Percentiles rank a stretch among this genome's conserved stretches.
Evolutionary conservation across 345 rosid species (phyloP).

Genomic region (Carallia brachiata): DNA sequence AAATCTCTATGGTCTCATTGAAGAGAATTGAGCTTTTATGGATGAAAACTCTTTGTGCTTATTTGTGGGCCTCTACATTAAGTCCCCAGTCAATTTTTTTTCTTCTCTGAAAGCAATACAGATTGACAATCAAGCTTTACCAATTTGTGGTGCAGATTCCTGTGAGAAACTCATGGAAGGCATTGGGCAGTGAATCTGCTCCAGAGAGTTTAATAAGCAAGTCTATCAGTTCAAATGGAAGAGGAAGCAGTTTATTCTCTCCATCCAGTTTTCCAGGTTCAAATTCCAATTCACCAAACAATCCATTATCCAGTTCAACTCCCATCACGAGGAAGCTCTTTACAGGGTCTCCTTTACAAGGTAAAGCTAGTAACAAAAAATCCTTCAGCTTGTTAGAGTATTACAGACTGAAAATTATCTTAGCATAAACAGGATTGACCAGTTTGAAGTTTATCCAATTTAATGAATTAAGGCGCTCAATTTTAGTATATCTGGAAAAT

Average conservation of each 20-base stretch:
- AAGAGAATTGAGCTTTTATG: not conserved
- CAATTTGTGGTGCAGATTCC: constrained; percentile 37
- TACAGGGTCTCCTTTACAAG: constrained; percentile 42
- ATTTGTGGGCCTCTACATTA: too few species aligned
- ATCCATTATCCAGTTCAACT: constrained; percentile 34
- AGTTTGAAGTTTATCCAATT: not conserved
- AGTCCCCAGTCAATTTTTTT: too few species aligned
- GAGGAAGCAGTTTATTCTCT: constrained; percentile 43
- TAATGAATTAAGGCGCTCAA: not conserved
- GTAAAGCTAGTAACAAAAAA: constrained; percentile 34
- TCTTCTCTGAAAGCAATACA: too few species aligned
- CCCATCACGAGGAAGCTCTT: constrained; percentile 49
- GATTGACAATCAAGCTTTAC: not conserved
- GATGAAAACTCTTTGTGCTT: not conserved
- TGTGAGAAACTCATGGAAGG: constrained; percentile 43
- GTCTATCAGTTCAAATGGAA: constrained; percentile 54
- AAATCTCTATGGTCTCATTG: not conserved
- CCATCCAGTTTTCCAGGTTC: constrained; percentile 26
- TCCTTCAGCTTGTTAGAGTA: constrained; percentile 7
- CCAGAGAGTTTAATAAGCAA: constrained; percentile 52
- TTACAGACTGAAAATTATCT: not conserved
- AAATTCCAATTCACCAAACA: constrained; percentile 30
- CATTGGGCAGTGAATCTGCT: constrained; percentile 41
- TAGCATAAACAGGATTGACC: too few species aligned
- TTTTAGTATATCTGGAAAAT: too few species aligned